These are phyloP conservation scores for Prunus padus DNA, from an alignment of 306 rosid genomes.

Conservation along the genomic window DNA sequence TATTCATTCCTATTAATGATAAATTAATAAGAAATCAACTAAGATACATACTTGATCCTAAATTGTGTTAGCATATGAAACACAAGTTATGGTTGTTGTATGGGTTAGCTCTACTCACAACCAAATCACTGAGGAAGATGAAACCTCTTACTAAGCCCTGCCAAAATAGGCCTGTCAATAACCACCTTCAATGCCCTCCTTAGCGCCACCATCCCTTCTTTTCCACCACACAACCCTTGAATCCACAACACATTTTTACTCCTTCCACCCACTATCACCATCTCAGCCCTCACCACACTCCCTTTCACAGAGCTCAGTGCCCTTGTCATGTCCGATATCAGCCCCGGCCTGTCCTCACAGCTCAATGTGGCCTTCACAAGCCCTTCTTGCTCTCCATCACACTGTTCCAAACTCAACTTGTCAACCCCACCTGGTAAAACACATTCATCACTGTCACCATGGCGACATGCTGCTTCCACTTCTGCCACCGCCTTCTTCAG, in stretches of 20 bases:
- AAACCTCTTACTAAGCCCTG: not conserved
- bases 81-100: not conserved
- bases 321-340: constrained; percentile 47
- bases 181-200: constrained; percentile 49
- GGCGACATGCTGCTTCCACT: constrained; percentile 30
- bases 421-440: constrained; percentile 51
- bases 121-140: not conserved
- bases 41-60: not conserved
- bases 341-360: constrained; percentile 56
- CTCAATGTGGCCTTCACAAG: constrained; percentile 52
- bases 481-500: constrained; percentile 45
- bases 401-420: constrained; percentile 38
- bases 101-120: not conserved
- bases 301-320: constrained; percentile 42
- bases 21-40: not conserved
- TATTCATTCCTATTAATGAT: not conserved
- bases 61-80: not conserved
- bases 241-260: constrained; percentile 54
- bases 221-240: constrained; percentile 37
- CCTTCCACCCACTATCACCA: constrained; percentile 62
- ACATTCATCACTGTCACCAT: constrained; percentile 18
- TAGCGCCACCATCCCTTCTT: constrained; percentile 37
- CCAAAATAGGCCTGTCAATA: constrained; percentile 29
- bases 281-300: constrained; percentile 58
- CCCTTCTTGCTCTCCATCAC: constrained; percentile 33